Conservation (phyloP, 768 basidiomycete genomes). For the Leccinum aurantiacum region DNA sequence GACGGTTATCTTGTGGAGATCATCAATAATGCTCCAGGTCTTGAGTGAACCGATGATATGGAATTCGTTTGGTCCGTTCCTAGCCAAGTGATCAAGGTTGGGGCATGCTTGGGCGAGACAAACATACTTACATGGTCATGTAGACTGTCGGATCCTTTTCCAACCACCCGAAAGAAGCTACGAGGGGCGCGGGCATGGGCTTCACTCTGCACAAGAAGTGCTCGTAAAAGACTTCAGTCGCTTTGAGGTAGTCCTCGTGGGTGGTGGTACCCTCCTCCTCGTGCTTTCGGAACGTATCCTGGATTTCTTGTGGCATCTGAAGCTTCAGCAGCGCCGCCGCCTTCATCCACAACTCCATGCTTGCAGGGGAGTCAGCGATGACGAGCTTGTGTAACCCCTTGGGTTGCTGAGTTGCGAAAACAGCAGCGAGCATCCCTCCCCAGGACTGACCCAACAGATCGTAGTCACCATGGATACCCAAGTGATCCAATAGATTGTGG, state of each 20-base stretch:
- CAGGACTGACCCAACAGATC: conserved; percentile 43
- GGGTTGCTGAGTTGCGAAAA: conserved; percentile 38
- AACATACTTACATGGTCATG: conserved; percentile 41
- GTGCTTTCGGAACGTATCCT: conserved; percentile 42
- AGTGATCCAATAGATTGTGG: conserved; percentile 43
- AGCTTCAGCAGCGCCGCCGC: conserved; percentile 31
- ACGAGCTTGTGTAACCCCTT: conserved; percentile 47
- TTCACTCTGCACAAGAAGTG: conserved; percentile 44
- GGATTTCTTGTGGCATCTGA: conserved; percentile 41
- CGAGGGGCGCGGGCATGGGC: conserved; percentile 44
- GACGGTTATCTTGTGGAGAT: conserved; percentile 33
- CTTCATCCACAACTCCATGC: conserved; percentile 44
- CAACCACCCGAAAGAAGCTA: conserved; percentile 32
- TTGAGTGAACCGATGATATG: conserved; percentile 34
- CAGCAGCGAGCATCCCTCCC: conserved; percentile 47
- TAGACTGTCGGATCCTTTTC: conserved; percentile 50
- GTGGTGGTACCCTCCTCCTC: conserved; percentile 46
- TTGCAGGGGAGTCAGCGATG: conserved; percentile 45
- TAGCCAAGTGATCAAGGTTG: conserved; percentile 16
- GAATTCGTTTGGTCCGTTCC: conserved; percentile 44
- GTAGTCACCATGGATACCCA: conserved; percentile 46
- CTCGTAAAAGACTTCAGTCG: conserved; percentile 42
- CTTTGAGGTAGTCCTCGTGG: conserved; percentile 45
- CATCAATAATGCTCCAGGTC: conserved; percentile 36
- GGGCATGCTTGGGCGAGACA: background rate